Base-by-base conservation (phyloP, 2,329 filamentous ascomycete genomes). In the Plenodomus tracheiphilus region DNA sequence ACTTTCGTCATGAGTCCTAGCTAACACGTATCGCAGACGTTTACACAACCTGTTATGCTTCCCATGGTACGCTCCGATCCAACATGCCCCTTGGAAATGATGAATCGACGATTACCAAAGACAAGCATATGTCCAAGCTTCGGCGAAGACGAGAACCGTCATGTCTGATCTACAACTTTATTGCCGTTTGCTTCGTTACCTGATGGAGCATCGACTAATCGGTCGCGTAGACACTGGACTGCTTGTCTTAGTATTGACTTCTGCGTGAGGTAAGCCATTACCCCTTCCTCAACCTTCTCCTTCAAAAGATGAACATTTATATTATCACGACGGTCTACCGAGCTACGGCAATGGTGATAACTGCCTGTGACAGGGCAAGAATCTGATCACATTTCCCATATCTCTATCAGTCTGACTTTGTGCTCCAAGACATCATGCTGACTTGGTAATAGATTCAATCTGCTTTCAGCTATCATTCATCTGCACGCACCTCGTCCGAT, bases 61-160 rank as follows among this genome's bases (percentile, higher is more conserved):
- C 40, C 46, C 35, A 41, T 36, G 59, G 61, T 65, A 65, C 53
- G 61, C 58, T 43, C 25, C 30, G 32, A 41, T 34, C 37, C 54
- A 44, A 38, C 46, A 37, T 35, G 28, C 21, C 39, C 49, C 19
- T 21, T 40, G 41, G 39, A 45, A 43, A 85, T 94, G 90, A 94
- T 94, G 89, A 94, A 82, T 80, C 75, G 84, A 91, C 87, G 28
- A 83, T 44, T 80, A 79, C 82, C 79, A 75, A 87, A 84, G 90
- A 95, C 91, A 95, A 95, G 90, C 90, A 95, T 95, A 95, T 95
- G 90, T 95, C 91, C 82, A 86, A 95, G 91, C 85, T 81, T 77
- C 62, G 62, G 68, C 68, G 75, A 80, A 70, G 81, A 83, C 71
- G 70, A 73, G 56, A 68, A 59, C 61, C 58, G 70, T 73, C 68